Conservation (phyloP, 2,329 filamentous ascomycete genomes). For the Colletotrichum somersetense region DNA sequence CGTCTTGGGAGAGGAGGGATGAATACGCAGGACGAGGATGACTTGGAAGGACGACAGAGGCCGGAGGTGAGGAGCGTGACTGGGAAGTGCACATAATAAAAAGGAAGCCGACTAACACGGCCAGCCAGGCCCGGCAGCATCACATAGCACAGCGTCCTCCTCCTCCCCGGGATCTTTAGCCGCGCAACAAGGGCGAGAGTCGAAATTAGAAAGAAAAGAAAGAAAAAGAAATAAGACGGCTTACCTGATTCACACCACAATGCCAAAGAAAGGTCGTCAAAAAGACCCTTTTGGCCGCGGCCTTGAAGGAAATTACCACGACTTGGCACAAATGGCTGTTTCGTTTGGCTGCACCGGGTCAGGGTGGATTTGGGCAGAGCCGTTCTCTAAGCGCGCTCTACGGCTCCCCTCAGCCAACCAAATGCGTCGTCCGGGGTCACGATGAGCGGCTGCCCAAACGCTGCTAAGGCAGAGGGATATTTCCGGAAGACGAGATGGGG, state of each 20-base stretch:
- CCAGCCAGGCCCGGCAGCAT: conserved; percentile 11
- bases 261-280: conserved; percentile 24
- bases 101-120: conserved; percentile 37
- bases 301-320: conserved; percentile 35
- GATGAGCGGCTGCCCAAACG: conserved; percentile 43
- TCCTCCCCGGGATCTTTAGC: not conserved
- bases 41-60: conserved; percentile 15
- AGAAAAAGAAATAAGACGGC: conserved; percentile 29
- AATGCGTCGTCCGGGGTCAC: conserved; percentile 36
- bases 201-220: conserved; percentile 18
- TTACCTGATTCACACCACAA: conserved; percentile 40
- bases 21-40: conserved; percentile 6
- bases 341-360: conserved; percentile 34
- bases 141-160: not conserved
- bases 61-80: conserved; percentile 14
- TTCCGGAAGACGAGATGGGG: conserved; percentile 24
- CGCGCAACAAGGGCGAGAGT: conserved; percentile 31
- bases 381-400: conserved; percentile 41
- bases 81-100: conserved; percentile 35
- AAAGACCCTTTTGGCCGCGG: conserved; percentile 32
- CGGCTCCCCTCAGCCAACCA: conserved; percentile 43
- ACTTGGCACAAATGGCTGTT: conserved; percentile 31
- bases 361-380: conserved; percentile 29
- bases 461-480: conserved; percentile 41
- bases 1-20: conserved; percentile 27